These are phyloP conservation scores for Colletotrichum noveboracense DNA, from an alignment of 2,329 filamentous ascomycete genomes.

Conservation along the genomic window DNA sequence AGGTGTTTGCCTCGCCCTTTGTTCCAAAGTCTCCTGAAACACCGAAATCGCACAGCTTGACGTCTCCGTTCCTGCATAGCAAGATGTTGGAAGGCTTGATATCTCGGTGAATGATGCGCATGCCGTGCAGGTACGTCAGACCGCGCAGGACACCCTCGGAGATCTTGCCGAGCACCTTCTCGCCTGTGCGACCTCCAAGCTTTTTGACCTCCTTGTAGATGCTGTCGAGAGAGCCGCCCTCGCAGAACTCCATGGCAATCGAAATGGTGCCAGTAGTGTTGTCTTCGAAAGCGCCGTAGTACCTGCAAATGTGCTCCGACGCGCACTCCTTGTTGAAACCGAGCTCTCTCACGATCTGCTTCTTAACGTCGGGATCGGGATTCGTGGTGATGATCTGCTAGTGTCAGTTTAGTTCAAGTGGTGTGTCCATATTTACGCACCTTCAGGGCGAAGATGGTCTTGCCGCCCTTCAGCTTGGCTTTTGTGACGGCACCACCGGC, in stretches of 20 bases:
- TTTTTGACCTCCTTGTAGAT: slow-evolving; percentile 98
- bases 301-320: slow-evolving; percentile 94
- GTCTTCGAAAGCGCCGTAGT: slow-evolving; percentile 97
- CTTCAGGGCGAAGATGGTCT: slow-evolving; percentile 96
- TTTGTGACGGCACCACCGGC: slow-evolving; percentile 94
- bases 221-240: slow-evolving; percentile 93
- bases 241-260: slow-evolving; percentile 99
- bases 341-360: slow-evolving; percentile 94
- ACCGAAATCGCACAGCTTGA: slow-evolving; percentile 98
- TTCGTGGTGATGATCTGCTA: slow-evolving; percentile 94
- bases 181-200: slow-evolving; percentile 89
- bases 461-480: slow-evolving; percentile 87
- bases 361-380: slow-evolving; percentile 96
- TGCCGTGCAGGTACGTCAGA: slow-evolving; percentile 90
- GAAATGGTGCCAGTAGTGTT: slow-evolving; percentile 96
- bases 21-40: slow-evolving; percentile 98
- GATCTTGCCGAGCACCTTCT: slow-evolving; percentile 96
- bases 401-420: background rate
- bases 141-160: slow-evolving; percentile 94
- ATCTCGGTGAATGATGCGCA: slow-evolving; percentile 97
- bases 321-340: slow-evolving; percentile 98
- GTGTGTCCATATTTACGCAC: slow-evolving; percentile 49
- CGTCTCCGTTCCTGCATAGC: slow-evolving; percentile 87
- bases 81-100: slow-evolving; percentile 99
- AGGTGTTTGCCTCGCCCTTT: slow-evolving; percentile 97